These are phyloP conservation scores for Fraxinus nigra DNA, from an alignment of 305 asterid genomes.

Conservation along the genomic window DNA sequence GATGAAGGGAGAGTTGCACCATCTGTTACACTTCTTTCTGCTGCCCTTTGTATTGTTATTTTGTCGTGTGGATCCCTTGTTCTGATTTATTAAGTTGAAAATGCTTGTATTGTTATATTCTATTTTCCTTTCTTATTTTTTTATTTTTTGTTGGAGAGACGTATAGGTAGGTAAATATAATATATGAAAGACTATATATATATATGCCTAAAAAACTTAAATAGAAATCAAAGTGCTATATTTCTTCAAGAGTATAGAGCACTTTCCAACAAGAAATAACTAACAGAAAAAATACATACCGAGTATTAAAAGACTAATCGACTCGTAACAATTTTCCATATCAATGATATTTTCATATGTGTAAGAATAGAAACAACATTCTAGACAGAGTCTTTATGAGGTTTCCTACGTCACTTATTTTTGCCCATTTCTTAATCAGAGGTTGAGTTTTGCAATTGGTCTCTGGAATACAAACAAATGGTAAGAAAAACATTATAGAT, in stretches of 20 bases:
- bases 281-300: background rate
- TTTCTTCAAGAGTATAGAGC: too few relatives aligned
- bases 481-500: background rate
- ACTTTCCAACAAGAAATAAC: too few relatives aligned
- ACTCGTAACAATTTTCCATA: background rate
- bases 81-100: slow-evolving; percentile 3
- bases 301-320: too few relatives aligned
- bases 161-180: background rate
- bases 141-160: too few relatives aligned
- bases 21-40: slow-evolving; percentile 33
- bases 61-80: slow-evolving; percentile 18
- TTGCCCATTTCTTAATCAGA: background rate
- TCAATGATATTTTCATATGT: background rate
- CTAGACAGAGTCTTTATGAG: background rate
- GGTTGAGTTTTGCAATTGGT: background rate
- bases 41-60: slow-evolving; percentile 22
- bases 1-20: slow-evolving; percentile 52
- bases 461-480: background rate
- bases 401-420: background rate
- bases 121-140: background rate
- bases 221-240: background rate
- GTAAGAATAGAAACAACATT: background rate
- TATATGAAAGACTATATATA: background rate
- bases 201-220: too few relatives aligned
- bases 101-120: background rate